A percentile compares a stretch with the other conserved stretches of the same genome.
These are phyloP conservation scores for Pleurotus pulmonarius DNA, from an alignment of 768 basidiomycete species.

Conservation along the genomic window DNA sequence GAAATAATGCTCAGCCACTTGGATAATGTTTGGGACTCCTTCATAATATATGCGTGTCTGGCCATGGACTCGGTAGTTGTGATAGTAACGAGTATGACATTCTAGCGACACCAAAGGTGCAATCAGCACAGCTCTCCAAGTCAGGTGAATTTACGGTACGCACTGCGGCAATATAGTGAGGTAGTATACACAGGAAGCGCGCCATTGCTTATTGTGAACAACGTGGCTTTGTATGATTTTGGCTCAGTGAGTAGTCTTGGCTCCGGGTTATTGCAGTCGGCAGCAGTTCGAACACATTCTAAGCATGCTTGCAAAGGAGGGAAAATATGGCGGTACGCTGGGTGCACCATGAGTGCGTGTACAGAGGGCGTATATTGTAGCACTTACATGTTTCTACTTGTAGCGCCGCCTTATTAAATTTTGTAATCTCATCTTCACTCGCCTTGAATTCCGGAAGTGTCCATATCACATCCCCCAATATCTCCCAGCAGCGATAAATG, in stretches of 20 bases:
- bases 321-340: background rate
- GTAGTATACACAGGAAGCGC: conserved; percentile 19
- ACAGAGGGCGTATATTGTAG: background rate
- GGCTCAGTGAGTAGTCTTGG: background rate
- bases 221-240: conserved; percentile 11
- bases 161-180: conserved; percentile 19
- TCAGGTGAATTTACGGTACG: background rate
- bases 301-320: background rate
- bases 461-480: background rate
- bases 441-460: background rate
- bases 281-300: background rate
- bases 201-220: conserved; percentile 18
- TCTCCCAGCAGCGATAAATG: background rate
- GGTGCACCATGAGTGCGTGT: background rate
- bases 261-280: too few relatives aligned
- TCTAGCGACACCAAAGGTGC: conserved; percentile 1
- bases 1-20: conserved; percentile 25
- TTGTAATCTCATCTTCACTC: background rate
- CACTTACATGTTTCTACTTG: background rate
- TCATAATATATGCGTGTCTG: conserved; percentile 18
- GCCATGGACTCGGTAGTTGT: conserved; percentile 19
- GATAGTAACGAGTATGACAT: conserved; percentile 21
- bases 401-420: background rate
- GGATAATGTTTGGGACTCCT: conserved; percentile 16
- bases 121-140: background rate